These are phyloP conservation scores for Coemansia sp. DNA, from an alignment of 192 early-diverging fungal species.

Conservation along the genomic window DNA sequence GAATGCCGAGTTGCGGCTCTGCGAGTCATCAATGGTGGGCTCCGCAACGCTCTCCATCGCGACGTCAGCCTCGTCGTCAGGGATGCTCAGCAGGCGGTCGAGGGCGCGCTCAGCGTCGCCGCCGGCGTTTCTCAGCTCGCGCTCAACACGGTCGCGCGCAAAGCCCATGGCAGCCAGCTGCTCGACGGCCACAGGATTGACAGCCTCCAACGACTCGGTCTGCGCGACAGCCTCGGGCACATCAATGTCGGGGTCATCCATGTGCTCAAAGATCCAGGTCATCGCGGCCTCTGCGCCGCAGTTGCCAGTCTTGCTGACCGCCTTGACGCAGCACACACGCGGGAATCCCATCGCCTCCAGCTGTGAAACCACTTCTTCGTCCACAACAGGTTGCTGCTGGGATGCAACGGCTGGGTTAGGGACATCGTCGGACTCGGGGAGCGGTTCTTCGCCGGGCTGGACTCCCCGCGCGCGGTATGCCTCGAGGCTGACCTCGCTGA, in stretches of 20 bases:
- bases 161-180: conserved; percentile 95
- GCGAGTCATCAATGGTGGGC: not conserved
- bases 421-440: conserved; percentile 71
- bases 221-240: conserved; percentile 29
- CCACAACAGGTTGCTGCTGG: conserved; percentile 54
- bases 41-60: not conserved
- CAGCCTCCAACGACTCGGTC: conserved; percentile 8
- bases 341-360: conserved; percentile 94
- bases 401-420: not conserved
- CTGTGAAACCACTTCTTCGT: conserved; percentile 75
- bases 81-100: conserved; percentile 92
- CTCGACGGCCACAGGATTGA: conserved; percentile 63
- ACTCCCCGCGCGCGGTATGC: conserved; percentile 70
- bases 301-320: conserved; percentile 81
- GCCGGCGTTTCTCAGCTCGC: conserved; percentile 83
- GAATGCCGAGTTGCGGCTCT: conserved; percentile 12
- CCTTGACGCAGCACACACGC: conserved; percentile 80
- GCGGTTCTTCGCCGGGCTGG: conserved; percentile 68
- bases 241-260: conserved; percentile 90
- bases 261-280: conserved; percentile 96
- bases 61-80: conserved; percentile 61
- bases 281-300: conserved; percentile 81
- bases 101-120: conserved; percentile 90
- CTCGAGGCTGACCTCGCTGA: conserved; percentile 64
- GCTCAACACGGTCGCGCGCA: conserved; percentile 71